Conservation (phyloP, 192 early-diverging fungal species). For the Globomyces pollinis-pini region DNA sequence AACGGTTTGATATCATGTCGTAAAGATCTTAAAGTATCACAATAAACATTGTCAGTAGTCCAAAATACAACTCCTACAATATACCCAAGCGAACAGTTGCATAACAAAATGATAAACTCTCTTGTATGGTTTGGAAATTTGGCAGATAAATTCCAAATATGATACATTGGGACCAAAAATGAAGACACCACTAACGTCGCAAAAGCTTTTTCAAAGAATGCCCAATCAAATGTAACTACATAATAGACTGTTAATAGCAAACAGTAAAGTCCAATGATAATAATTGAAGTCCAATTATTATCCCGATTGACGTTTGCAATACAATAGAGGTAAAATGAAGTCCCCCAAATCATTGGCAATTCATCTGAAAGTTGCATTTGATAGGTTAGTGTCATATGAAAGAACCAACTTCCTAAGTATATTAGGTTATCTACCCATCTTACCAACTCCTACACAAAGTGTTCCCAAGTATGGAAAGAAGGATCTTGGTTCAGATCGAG, state of each 20-base stretch:
- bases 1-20: slow-evolving; percentile 33
- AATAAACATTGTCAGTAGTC: slow-evolving; percentile 73
- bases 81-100: slow-evolving; percentile 1
- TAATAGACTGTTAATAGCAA: slow-evolving; percentile 50
- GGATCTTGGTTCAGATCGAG: too few relatives aligned
- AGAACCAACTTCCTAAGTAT: slow-evolving; percentile 65
- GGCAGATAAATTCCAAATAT: slow-evolving; percentile 14
- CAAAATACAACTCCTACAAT: slow-evolving; percentile 54
- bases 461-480: slow-evolving; percentile 49
- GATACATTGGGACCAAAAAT: slow-evolving; percentile 11
- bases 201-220: slow-evolving; percentile 53
- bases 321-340: too few relatives aligned
- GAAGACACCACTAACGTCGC: slow-evolving; percentile 4
- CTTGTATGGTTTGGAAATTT: not conserved
- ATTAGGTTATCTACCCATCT: slow-evolving; percentile 50
- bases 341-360: slow-evolving; percentile 61
- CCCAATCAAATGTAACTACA: slow-evolving; percentile 55
- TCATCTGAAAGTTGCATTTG: slow-evolving; percentile 72
- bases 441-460: slow-evolving; percentile 47
- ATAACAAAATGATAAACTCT: slow-evolving; percentile 26
- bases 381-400: slow-evolving; percentile 70
- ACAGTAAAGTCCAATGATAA: not conserved
- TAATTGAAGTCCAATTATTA: not conserved
- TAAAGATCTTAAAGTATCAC: slow-evolving; percentile 41
- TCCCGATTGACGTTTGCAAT: too few relatives aligned